Percentiles rank a stretch among this genome's conserved stretches.
Conservation (phyloP, 345 rosid species). For the Eucalyptus melliodora region DNA sequence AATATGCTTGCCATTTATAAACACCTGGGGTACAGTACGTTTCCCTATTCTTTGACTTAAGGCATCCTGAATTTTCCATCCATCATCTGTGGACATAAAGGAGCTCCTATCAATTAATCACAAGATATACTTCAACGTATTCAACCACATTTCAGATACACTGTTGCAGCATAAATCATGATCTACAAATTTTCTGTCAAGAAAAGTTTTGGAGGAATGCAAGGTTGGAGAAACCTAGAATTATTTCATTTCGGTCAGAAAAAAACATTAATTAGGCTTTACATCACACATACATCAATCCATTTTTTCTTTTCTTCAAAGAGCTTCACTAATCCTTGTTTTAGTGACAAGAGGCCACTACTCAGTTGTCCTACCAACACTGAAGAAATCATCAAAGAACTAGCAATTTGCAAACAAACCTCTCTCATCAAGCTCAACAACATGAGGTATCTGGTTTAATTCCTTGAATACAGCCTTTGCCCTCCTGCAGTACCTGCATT, state of each 20-base stretch:
- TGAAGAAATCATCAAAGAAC: background rate
- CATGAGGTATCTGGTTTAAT: constrained; percentile 53
- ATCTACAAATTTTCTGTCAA: background rate
- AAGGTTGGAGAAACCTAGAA: background rate
- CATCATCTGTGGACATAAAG: constrained; percentile 42
- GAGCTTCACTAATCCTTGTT: background rate
- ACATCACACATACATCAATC: background rate
- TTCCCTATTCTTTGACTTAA: constrained; percentile 44
- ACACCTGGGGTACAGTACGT: constrained; percentile 92
- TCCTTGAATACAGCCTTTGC: constrained; percentile 81
- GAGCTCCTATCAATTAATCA: background rate
- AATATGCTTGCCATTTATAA: constrained; percentile 70
- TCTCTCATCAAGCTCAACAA: constrained; percentile 84
- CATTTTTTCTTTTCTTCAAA: background rate
- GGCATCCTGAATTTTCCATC: constrained; percentile 57
- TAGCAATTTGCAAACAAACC: constrained; percentile 23
- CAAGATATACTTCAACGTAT: background rate
- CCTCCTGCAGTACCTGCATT: constrained; percentile 65
- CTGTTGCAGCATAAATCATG: background rate
- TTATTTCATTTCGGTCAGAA: background rate
- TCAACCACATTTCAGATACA: background rate
- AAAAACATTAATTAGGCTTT: background rate
- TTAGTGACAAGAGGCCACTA: background rate
- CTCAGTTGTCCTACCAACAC: background rate
- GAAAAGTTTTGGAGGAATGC: background rate